Evolutionary conservation across 23 red algal genomes (phyloP), one percentile per base, ranked within the genome.

Genomic region (Gracilaria caudata): DNA sequence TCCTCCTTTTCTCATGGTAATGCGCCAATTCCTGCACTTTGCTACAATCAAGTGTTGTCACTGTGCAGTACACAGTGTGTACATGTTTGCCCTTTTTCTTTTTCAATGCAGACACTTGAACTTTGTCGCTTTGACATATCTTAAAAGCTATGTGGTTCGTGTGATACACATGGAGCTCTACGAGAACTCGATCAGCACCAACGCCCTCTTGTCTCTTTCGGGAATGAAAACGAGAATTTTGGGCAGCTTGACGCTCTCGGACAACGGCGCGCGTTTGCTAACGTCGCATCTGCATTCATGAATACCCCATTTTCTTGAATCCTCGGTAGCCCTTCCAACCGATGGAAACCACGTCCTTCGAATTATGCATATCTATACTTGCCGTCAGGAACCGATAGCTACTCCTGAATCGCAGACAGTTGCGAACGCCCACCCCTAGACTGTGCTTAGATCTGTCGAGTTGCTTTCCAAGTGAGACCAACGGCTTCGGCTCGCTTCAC

Each of bases 271-370:
- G 13, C 36, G 21, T 64, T 6, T 32, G 0, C 36, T 30, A 29
- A 66, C 61, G 61, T 66, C 61, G 61, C 61, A 66, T 66, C 23
- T 66, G 29, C 21, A 36, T 37, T 17, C 36, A 36, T n/a, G n/a
- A n/a, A n/a, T n/a, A n/a, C n/a, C n/a, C n/a, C n/a, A n/a, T n/a
- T 16, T 35, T 7, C 2, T 2, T 66, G 61, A 29, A 14, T 19
- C 11, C 61, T 19, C 19, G 61, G 29, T 66, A 66, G 32, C 49
- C 49, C 49, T 53, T 9, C 19, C 61, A 66, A 66, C 61, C 61
- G 61, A 24, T 36, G 30, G 30, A 37, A 66, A 36, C 61, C 36
- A 33, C 30, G 0, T 35, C 32, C 61, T 66, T 66, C 61, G 61
- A 66, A 66, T 66, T 66, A 66, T 66, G 32, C 30, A 66, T 66